Conservation (phyloP, 148 eudicot genomes). For the Simmondsia chinensis region DNA sequence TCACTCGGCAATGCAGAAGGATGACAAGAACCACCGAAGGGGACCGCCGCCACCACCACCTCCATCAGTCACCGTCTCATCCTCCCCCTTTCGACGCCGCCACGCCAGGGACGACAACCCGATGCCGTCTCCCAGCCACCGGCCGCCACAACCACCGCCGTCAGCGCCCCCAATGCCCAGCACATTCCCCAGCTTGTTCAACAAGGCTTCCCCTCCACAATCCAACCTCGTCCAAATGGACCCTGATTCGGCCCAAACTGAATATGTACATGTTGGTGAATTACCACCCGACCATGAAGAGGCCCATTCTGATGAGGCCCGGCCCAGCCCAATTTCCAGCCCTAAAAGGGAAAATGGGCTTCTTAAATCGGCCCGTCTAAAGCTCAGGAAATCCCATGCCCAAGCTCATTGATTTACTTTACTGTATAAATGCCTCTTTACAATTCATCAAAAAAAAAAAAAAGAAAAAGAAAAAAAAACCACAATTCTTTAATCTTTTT, state of each 20-base stretch:
- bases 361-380: conserved; percentile 5
- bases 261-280: conserved; percentile 23
- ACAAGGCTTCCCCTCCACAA: conserved; percentile 10
- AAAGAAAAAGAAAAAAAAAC: too few species aligned
- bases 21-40: conserved; percentile 3
- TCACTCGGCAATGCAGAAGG: conserved; percentile 5
- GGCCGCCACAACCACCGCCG: conserved; percentile 12
- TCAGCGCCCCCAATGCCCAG: conserved; percentile 31
- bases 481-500: too few species aligned
- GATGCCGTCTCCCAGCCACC: conserved; percentile 9
- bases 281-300: not conserved
- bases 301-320: not conserved
- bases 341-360: conserved; percentile 8
- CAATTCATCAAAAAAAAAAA: not conserved
- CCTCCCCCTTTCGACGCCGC: not conserved
- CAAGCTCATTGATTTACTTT: conserved; percentile 6
- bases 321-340: conserved; percentile 7
- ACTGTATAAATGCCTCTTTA: not conserved
- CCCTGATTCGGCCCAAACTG: conserved; percentile 28
- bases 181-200: conserved; percentile 14
- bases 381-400: conserved; percentile 24
- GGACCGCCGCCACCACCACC: conserved; percentile 21
- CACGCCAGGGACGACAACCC: conserved; percentile 4
- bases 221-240: conserved; percentile 16
- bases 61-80: conserved; percentile 1